Base-by-base conservation (phyloP, 2,329 filamentous ascomycete species). In the Fusarium sp. region DNA sequence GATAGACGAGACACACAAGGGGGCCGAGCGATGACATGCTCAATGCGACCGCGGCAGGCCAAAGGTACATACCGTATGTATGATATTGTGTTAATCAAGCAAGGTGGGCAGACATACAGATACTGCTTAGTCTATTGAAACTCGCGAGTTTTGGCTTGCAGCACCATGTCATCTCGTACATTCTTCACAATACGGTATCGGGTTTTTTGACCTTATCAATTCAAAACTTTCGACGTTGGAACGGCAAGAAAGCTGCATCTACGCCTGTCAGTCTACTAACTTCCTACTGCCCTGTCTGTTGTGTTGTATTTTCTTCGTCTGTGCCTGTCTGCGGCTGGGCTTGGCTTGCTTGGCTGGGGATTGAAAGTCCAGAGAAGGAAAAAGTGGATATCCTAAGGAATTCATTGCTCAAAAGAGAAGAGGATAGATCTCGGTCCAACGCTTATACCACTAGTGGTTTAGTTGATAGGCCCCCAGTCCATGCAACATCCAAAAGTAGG, bases 1-100 rank as follows among this genome's bases (percentile, higher is more conserved):
- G 22, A 27, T 32, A 49, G 47, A 25, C 29, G 16, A 49, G 62
- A 62, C 48, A 58, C 34, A 32, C 63, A 62, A 52, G 62, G 46
- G 61, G 43, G 53, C 27, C n/a, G 60, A 65, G 52, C 45, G 56
- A 41, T 65, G 60, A 34, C 60, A 58, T 51, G 25, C 34, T 24
- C 43, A 40, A 55, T 61, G 55, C 22, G 40, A 40, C 45, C 40
- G 44, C 44, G 38, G 41, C 55, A 51, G 45, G 25, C 45, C 13
- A 20, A 47, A 29, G 18, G 18, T 29, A 18, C 25, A 13, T 13
- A 24, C 16, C 10, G 34, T n/a, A 38, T 38, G 32, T 27, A 16
- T 60, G 41, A 52, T 48, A 55, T 48, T 13, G 58, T 56, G 27
- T 43, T 55, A 62, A 16, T 43, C 41, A 34, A 56, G 15, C 27